These are phyloP conservation scores for Tuber brumale DNA, from an alignment of 495 filamentous ascomycete species.

Conservation along the genomic window DNA sequence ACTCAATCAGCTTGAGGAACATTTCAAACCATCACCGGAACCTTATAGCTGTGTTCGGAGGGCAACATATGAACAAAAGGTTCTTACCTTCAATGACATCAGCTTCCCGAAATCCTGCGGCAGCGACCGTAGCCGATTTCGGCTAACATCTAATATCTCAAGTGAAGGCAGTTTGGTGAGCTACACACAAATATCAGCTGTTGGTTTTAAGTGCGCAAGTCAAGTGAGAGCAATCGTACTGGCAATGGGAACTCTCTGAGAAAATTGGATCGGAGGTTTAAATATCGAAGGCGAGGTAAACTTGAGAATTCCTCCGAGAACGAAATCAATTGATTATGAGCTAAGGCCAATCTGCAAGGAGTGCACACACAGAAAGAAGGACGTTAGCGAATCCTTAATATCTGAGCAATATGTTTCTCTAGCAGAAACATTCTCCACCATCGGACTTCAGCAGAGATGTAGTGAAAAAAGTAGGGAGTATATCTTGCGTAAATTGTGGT, in stretches of 20 bases:
- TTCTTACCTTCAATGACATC: conserved; percentile 48
- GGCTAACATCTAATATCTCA: conserved; percentile 85
- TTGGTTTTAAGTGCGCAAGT: conserved; percentile 12
- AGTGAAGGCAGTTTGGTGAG: conserved; percentile 67
- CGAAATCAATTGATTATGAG: conserved; percentile 75
- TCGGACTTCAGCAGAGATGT: neutral
- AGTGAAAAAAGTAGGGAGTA: neutral
- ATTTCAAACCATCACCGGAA: neutral
- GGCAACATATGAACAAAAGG: conserved; percentile 15
- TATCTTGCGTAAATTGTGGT: neutral
- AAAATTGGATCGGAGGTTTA: conserved; percentile 85
- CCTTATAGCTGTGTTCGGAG: conserved; percentile 3
- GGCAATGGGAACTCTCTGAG: conserved; percentile 80
- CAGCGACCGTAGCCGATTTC: conserved; percentile 70
- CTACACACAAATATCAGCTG: conserved; percentile 40
- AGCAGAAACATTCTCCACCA: neutral
- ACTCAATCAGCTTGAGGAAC: conserved; percentile 7
- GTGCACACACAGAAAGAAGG: conserved; percentile 7
- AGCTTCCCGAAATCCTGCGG: conserved; percentile 74
- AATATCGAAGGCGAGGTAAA: conserved; percentile 80
- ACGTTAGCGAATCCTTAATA: conserved; percentile 21
- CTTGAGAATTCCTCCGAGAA: conserved; percentile 77
- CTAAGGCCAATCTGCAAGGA: conserved; percentile 65
- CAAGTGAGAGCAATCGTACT: conserved; percentile 51
- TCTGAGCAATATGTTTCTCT: neutral